Conservation (phyloP, 345 rosid genomes). For the Aethionema arabicum region DNA sequence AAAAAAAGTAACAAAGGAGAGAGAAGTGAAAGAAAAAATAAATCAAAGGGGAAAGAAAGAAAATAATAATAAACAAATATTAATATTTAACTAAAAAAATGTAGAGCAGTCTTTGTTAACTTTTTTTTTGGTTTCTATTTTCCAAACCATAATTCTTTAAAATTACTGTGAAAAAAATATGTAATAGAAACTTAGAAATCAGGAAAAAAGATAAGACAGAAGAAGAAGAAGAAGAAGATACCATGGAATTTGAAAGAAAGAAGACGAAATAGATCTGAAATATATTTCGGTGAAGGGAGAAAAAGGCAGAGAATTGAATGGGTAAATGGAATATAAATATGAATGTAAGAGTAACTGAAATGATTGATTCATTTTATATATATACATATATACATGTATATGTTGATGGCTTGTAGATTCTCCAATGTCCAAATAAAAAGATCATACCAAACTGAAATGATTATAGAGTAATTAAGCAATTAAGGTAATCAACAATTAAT, state of each 20-base stretch:
- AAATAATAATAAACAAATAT: neutral
- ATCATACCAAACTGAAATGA: slow-evolving; percentile 29
- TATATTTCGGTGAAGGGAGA: neutral
- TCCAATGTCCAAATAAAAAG: slow-evolving; percentile 19
- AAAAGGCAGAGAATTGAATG: neutral
- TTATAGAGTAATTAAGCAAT: slow-evolving; percentile 33
- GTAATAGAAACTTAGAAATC: too few species aligned
- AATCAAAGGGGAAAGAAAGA: neutral
- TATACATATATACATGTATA: too few species aligned
- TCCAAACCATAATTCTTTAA: too few species aligned
- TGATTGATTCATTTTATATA: neutral
- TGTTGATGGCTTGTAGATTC: slow-evolving; percentile 7
- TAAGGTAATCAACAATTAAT: neutral
- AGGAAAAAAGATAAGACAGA: neutral
- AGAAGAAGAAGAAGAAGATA: slow-evolving; percentile 3
- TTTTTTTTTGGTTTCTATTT: too few species aligned
- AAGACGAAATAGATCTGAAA: neutral
- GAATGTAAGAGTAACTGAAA: slow-evolving; percentile 8
- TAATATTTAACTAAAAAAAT: too few species aligned
- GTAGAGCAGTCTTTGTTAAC: too few species aligned
- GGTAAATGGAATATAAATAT: slow-evolving; percentile 10
- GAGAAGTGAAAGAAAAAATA: neutral
- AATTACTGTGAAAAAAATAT: too few species aligned
- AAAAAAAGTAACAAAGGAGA: neutral
- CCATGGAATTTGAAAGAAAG: slow-evolving; percentile 26